Evolutionary conservation across 2,329 filamentous ascomycete genomes (phyloP).

Genomic region (Sporothrix schenckii): DNA sequence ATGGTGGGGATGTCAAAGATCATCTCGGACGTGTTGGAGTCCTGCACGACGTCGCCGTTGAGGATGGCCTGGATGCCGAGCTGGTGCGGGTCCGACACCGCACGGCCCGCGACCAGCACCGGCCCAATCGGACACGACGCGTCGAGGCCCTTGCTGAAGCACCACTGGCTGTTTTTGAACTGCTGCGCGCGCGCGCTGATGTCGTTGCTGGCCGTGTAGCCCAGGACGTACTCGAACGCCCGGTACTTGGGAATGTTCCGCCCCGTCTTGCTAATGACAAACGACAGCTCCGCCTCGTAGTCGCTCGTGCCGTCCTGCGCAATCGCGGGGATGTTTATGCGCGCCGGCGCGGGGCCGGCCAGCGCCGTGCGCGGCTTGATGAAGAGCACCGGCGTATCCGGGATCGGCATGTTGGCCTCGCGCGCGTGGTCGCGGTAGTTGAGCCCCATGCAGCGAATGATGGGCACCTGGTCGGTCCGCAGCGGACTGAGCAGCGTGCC

Average conservation of each 20-base stretch:
- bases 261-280: constrained; percentile 45
- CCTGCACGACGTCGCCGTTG: constrained; percentile 46
- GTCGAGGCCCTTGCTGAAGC: constrained; percentile 47
- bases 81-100: constrained; percentile 42
- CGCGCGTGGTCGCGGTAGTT: constrained; percentile 50
- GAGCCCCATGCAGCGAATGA: constrained; percentile 51
- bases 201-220: constrained; percentile 48
- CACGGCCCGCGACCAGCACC: constrained; percentile 41
- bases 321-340: constrained; percentile 41
- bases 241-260: constrained; percentile 45
- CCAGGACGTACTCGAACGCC: constrained; percentile 48
- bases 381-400: constrained; percentile 45
- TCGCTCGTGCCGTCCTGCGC: constrained; percentile 46
- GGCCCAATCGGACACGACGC: constrained; percentile 46
- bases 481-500: constrained; percentile 44
- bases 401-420: constrained; percentile 46
- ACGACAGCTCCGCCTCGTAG: constrained; percentile 47
- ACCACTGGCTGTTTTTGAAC: constrained; percentile 47
- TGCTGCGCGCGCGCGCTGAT: constrained; percentile 46
- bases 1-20: constrained; percentile 46
- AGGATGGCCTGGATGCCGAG: constrained; percentile 43
- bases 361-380: constrained; percentile 47
- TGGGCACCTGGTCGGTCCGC: constrained; percentile 43
- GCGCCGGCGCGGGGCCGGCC: constrained; percentile 41
- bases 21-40: constrained; percentile 45